phyloP scores from a whole-genome alignment of 495 filamentous ascomycete species.

The Cercophora samala region DNA sequence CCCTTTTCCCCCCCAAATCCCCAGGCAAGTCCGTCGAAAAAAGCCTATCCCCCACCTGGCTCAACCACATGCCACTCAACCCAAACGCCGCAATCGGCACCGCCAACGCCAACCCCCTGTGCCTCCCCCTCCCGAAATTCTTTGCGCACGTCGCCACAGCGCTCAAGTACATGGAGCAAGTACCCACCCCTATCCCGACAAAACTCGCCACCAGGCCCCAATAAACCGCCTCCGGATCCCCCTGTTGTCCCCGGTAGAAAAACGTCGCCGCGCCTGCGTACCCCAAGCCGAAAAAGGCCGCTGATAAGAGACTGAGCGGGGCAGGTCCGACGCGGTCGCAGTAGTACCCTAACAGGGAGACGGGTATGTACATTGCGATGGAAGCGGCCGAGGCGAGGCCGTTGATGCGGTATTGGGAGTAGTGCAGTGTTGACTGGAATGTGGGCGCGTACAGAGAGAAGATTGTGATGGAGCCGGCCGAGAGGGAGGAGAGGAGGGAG shows the following conservation, averaged over 20 bases:
- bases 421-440: constrained; percentile 77
- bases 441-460: constrained; percentile 90
- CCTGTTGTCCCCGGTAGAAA: constrained; percentile 35
- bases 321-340: constrained; percentile 85
- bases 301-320: constrained; percentile 67
- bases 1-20: constrained; percentile 64
- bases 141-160: constrained; percentile 93
- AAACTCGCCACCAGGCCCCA: constrained; percentile 82
- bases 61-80: constrained; percentile 90
- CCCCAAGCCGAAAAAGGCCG: constrained; percentile 68
- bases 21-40: constrained; percentile 60
- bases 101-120: constrained; percentile 85
- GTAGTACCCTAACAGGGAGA: constrained; percentile 82
- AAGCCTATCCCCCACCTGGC: constrained; percentile 76
- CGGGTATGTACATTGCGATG: constrained; percentile 82
- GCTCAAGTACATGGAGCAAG: constrained; percentile 79
- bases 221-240: constrained; percentile 67
- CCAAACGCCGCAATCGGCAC: constrained; percentile 90
- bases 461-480: constrained; percentile 78
- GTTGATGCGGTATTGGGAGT: constrained; percentile 89
- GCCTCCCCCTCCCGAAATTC: constrained; percentile 86
- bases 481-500: constrained; percentile 54
- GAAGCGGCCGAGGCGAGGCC: constrained; percentile 78
- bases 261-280: constrained; percentile 71
- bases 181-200: constrained; percentile 73